phyloP scores from a whole-genome alignment of 169 alveolate genomes.

The Plasmodium vivax region DNA sequence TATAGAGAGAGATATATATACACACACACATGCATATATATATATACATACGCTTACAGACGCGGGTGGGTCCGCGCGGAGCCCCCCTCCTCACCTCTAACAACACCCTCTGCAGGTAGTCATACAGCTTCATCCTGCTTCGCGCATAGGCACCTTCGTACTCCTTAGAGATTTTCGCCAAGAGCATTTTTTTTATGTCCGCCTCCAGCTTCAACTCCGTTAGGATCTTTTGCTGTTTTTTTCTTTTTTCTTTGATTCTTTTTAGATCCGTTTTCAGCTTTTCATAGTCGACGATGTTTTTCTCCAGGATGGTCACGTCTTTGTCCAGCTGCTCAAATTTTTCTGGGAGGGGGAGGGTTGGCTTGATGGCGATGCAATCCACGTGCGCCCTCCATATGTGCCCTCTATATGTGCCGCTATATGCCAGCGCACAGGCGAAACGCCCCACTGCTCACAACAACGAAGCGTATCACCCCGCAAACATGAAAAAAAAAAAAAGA shows the following conservation, averaged over 20 bases:
- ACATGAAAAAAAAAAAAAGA: background rate
- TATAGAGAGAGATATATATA: background rate
- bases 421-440: background rate
- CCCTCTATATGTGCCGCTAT: background rate
- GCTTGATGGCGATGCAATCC: background rate
- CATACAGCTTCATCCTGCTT: slow-evolving; percentile 23
- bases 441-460: background rate
- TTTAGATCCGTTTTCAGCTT: slow-evolving; percentile 19
- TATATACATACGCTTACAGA: background rate
- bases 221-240: slow-evolving; percentile 46
- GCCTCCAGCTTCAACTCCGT: slow-evolving; percentile 46
- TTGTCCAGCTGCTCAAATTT: slow-evolving; percentile 13
- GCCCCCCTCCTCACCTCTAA: slow-evolving; percentile 19
- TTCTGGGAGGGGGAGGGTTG: background rate
- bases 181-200: slow-evolving; percentile 41
- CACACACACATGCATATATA: background rate
- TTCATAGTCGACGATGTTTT: slow-evolving; percentile 44
- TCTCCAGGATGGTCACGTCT: slow-evolving; percentile 19
- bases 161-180: slow-evolving; percentile 20
- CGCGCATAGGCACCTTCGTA: slow-evolving; percentile 14
- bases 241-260: slow-evolving; percentile 62
- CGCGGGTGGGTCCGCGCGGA: background rate
- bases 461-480: background rate
- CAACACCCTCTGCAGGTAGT: slow-evolving; percentile 15
- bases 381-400: too few species aligned